Percentiles rank a stretch among this genome's conserved stretches.
These are phyloP conservation scores for Casuarina equisetifolia DNA, from an alignment of 306 rosid genomes.

Conservation along the genomic window DNA sequence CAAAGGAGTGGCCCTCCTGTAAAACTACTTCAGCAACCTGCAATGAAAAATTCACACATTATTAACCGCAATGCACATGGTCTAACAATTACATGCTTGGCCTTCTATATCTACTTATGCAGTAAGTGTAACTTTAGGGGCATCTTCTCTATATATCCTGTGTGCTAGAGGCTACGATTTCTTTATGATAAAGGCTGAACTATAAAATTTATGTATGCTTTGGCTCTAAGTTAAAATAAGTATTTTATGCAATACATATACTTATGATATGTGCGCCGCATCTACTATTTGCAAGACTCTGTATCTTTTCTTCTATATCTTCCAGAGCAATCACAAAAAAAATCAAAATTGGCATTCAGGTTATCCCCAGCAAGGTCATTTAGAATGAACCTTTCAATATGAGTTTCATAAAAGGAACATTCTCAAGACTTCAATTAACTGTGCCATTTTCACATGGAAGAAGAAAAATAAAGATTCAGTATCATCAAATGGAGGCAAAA, in stretches of 20 bases:
- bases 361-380: neutral
- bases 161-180: no score
- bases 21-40: conserved; percentile 88
- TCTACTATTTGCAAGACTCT: no score
- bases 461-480: neutral
- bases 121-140: no score
- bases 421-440: neutral
- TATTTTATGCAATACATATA: no score
- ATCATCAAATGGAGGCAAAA: neutral
- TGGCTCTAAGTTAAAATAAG: no score
- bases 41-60: conserved; percentile 35
- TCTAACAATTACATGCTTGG: neutral
- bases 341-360: neutral
- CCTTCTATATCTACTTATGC: no score
- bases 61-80: neutral
- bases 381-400: neutral
- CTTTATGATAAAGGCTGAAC: no score
- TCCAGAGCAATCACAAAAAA: neutral
- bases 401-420: neutral
- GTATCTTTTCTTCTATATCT: no score
- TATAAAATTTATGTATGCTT: no score
- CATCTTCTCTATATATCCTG: no score
- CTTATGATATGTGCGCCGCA: no score
- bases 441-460: neutral
- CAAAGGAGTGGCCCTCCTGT: conserved; percentile 81